A percentile compares a stretch with the other conserved stretches of the same genome.
Conservation (phyloP, 306 rosid genomes). For the Cicer bijugum region DNA sequence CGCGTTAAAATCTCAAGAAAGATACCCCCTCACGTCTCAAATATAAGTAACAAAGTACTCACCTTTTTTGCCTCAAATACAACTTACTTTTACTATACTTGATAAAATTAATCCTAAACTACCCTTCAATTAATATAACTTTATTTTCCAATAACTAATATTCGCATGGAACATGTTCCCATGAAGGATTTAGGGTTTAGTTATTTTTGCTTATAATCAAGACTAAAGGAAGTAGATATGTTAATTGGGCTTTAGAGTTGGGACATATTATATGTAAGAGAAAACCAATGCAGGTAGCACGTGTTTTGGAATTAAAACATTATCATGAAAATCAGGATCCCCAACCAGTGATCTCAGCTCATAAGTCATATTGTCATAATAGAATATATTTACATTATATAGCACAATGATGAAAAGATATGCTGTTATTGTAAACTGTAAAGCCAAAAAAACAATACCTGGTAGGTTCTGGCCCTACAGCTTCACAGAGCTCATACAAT, state of each 20-base stretch:
- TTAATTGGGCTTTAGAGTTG: constrained; percentile 20
- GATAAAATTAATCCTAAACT: too few relatives aligned
- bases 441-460: constrained; percentile 58
- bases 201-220: too few relatives aligned
- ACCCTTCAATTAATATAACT: too few relatives aligned
- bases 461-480: constrained; percentile 96
- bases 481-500: constrained; percentile 92
- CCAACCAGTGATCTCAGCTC: constrained; percentile 34
- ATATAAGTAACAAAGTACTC: too few relatives aligned
- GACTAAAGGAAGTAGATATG: neutral
- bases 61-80: too few relatives aligned
- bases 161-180: too few relatives aligned
- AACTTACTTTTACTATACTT: too few relatives aligned
- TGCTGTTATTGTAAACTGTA: constrained; percentile 8
- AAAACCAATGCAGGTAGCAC: constrained; percentile 22
- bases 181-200: too few relatives aligned
- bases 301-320: constrained; percentile 24
- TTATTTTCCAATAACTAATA: too few relatives aligned
- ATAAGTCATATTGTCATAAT: constrained; percentile 22
- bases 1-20: constrained; percentile 31
- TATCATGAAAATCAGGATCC: constrained; percentile 6
- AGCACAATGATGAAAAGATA: constrained; percentile 36
- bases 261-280: constrained; percentile 3
- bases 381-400: constrained; percentile 17
- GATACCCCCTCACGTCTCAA: neutral